Evolutionary conservation across 73 alveolate genomes (phyloP).

Genomic region (Stentor roeselii): DNA sequence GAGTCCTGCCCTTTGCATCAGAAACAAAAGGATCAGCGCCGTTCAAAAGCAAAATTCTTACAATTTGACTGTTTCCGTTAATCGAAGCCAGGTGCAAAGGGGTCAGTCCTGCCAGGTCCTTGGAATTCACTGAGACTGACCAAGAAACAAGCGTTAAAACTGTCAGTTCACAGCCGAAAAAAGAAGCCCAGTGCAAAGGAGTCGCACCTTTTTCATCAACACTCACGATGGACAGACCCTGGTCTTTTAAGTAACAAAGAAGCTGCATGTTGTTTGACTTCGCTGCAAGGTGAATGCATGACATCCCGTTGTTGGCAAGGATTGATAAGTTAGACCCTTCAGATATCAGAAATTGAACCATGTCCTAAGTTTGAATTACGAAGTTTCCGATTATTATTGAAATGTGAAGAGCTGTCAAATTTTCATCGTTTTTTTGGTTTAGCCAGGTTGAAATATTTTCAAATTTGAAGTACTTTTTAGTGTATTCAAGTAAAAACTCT

Average conservation of each 20-base stretch:
- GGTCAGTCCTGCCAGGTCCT: conserved; percentile 51
- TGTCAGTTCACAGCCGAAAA: conserved; percentile 48
- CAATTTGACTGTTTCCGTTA: conserved; percentile 56
- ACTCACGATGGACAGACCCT: conserved; percentile 40
- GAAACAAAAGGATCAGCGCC: conserved; percentile 62
- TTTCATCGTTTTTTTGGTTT: conserved; percentile 32
- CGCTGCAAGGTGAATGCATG: conserved; percentile 90
- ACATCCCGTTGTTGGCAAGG: conserved; percentile 74
- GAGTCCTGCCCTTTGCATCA: conserved; percentile 53
- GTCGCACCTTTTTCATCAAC: conserved; percentile 55
- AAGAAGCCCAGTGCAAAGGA: conserved; percentile 62
- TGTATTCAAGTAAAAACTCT: background rate
- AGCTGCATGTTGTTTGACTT: conserved; percentile 83
- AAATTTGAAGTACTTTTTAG: background rate
- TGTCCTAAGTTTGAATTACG: conserved; percentile 42
- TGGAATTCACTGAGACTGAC: conserved; percentile 45
- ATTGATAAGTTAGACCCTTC: conserved; percentile 75
- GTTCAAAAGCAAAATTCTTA: conserved; percentile 52
- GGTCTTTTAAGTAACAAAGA: conserved; percentile 52
- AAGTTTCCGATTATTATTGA: conserved; percentile 39
- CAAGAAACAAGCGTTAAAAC: conserved; percentile 51
- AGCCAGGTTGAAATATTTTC: background rate
- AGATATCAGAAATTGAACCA: conserved; percentile 55
- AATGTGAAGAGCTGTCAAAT: conserved; percentile 64
- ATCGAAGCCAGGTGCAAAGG: conserved; percentile 64